Evolutionary conservation across 225 moss, liverwort and hornwort species (phyloP), one percentile per base, ranked within the genome.

Genomic region (Thuidium tamariscinum): DNA sequence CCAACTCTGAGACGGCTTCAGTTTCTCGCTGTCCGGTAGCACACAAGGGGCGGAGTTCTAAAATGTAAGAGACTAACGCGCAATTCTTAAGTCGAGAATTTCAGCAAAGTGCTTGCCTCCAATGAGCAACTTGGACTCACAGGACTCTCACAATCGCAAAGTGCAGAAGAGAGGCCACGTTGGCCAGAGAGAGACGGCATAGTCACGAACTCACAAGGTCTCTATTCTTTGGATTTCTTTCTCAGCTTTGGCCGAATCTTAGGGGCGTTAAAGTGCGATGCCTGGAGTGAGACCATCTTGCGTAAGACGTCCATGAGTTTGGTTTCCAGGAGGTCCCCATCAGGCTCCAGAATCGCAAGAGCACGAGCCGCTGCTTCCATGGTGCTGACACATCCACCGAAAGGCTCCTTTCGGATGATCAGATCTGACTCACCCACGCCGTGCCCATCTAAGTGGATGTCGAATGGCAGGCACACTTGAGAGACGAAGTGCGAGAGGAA

Each of bases 361-460:
- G 95, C 89, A 11, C 92, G 94, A 79, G 96, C 91, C 70, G 94
- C 91, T 29, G 99, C 99, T 88, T 99, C 97, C 93, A 99, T 92
- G 22, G 99, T 97, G 83, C 96, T 97, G 22, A 99, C 94, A 78
- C 97, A 99, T 27, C 99, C 99, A 48, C 93, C 95, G 73, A 95
- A 97, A 8, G 97, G 99, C 86, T 97, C 99, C 86, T 97, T 99
- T 62, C 96, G 90, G 19, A 96, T 79, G 54, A 95, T 94, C 74
- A 92, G 89, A 81, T 94, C 93, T 13, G 94, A 92, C 70, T 97
- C 95, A 15, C 95, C 93, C 89, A 96, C 87, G 21, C 95, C 96
- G 66, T 89, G 84, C 13, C 97, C 97, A 42, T 94, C 90, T 19
- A 83, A 87, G 76, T 89, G 80, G 11, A 87, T 52, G 72, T 99